phyloP scores from a whole-genome alignment of 805 yeast species.

The Barnettozyma californica region DNA sequence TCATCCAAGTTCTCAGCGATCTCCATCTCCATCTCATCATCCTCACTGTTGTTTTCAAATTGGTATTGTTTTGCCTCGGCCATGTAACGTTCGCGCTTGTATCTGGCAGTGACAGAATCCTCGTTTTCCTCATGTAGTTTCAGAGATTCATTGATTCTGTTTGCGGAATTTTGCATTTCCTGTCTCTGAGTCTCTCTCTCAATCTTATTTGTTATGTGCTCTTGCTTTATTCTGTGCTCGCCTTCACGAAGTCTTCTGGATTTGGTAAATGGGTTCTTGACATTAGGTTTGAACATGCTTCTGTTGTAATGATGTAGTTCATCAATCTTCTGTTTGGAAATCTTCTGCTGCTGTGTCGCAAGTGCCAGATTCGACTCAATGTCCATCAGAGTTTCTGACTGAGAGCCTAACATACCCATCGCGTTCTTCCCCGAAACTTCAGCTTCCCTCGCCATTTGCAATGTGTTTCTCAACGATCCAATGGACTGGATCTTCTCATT shows the following conservation, averaged over 20 bases:
- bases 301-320: slow-evolving; percentile 78
- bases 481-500: slow-evolving; percentile 85
- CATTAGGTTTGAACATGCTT: slow-evolving; percentile 73
- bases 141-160: slow-evolving; percentile 60
- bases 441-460: slow-evolving; percentile 66
- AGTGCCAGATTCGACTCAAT: slow-evolving; percentile 73
- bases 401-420: slow-evolving; percentile 89
- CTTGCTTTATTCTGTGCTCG: slow-evolving; percentile 62
- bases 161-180: slow-evolving; percentile 58
- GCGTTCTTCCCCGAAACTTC: slow-evolving; percentile 76
- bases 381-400: slow-evolving; percentile 76
- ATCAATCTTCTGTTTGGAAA: slow-evolving; percentile 77
- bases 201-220: slow-evolving; percentile 56
- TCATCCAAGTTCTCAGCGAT: slow-evolving; percentile 79
- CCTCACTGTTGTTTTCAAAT: slow-evolving; percentile 88
- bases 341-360: slow-evolving; percentile 74
- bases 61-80: slow-evolving; percentile 64
- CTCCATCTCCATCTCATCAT: slow-evolving; percentile 87
- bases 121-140: slow-evolving; percentile 31
- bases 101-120: slow-evolving; percentile 30
- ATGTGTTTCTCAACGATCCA: slow-evolving; percentile 77
- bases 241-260: slow-evolving; percentile 67
- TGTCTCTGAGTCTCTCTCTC: slow-evolving; percentile 56
- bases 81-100: slow-evolving; percentile 32
- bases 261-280: slow-evolving; percentile 84